Evolutionary conservation across 2,329 filamentous ascomycete genomes (phyloP).

Genomic region (Akanthomyces muscarius): DNA sequence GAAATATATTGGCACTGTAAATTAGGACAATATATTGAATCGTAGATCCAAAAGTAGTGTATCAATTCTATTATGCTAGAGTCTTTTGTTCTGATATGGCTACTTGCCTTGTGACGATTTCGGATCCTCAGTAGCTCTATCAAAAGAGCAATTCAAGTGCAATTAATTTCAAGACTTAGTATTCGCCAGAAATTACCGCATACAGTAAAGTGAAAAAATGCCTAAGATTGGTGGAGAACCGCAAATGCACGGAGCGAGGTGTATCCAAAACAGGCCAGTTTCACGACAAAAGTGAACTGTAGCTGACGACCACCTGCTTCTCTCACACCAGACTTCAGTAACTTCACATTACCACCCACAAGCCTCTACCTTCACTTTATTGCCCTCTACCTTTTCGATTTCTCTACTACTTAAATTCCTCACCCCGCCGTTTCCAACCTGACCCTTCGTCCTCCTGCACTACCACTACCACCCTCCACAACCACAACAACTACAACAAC

Average conservation of each 20-base stretch:
- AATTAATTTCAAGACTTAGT: neutral
- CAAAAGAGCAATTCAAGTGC: neutral
- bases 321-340: neutral
- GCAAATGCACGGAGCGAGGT: neutral
- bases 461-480: neutral
- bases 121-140: neutral
- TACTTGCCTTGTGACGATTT: neutral
- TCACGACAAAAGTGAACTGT: conserved; percentile 1
- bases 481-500: neutral
- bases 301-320: neutral
- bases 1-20: neutral
- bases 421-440: neutral
- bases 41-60: no score
- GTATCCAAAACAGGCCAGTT: neutral
- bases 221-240: neutral
- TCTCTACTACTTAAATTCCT: neutral
- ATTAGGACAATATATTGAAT: neutral
- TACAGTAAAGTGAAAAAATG: neutral
- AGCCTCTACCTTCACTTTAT: neutral
- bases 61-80: no score
- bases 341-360: neutral
- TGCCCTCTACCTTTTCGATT: neutral
- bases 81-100: neutral
- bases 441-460: neutral
- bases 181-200: conserved; percentile 2